Evolutionary conservation across 225 moss, liverwort and hornwort species (phyloP), one percentile per base, ranked within the genome.

Genomic region (Neckera pumila): DNA sequence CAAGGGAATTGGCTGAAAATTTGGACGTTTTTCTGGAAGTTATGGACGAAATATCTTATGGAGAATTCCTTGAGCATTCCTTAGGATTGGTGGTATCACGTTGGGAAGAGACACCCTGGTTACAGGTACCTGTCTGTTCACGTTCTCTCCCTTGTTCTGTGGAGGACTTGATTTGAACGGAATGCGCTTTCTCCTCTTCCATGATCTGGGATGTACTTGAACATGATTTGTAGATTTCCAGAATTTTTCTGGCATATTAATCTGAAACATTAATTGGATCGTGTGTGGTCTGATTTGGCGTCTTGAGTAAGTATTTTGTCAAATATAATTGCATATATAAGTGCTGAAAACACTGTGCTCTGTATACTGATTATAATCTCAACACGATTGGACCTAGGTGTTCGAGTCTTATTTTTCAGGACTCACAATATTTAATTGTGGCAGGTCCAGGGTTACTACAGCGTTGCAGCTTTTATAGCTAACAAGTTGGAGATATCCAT

Each of bases 71-170:
- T 75, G 92, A 91, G 80, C 89, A 91, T 40, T 93, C 94, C 63
- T 87, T 92, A 65, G 92, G 92, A 66, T 89, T 91, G 87, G 85
- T 92, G 81, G 87, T 76, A 83, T 96, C 97, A 56, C 90, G 93
- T 42, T 97, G 97, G 97, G 95, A 96, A 91, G 97, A 97, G 89
- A 97, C 95, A 81, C 88, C 90, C 25, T 97, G 96, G 97, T 87
- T 97, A 89, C 93, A 95, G 90, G 93, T 93, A 86, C 49, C 31
- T 84, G 31, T 42, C 62, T 82, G 84, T 60, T 73, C 26, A 30
- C 45, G 56, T 84, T 38, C 59, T 51, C 86, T 49, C 58, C 62
- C 17, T 79, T 89, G 75, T 45, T n/a, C 33, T 51, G 9, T 85
- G 79, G 89, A 62, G 63, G 66, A 71, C 45, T 70, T 83, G 51